Evolutionary conservation across 495 filamentous ascomycete species (phyloP).

Genomic region (Xylaria cubensis): DNA sequence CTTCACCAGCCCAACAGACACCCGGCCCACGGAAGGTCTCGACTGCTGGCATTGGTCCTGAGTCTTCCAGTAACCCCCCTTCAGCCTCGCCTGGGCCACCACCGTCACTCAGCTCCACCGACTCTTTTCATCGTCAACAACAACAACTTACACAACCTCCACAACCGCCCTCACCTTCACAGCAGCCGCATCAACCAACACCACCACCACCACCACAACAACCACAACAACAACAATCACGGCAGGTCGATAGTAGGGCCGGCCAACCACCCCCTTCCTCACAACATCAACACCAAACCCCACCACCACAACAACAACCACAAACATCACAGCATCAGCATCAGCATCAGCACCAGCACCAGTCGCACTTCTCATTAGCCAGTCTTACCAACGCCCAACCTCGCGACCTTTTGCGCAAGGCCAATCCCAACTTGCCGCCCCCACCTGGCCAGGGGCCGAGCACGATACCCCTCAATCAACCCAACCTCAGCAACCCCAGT

Average conservation of each 20-base stretch:
- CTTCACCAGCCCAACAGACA: conserved; percentile 23
- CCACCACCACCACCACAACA: not conserved
- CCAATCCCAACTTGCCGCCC: conserved; percentile 26
- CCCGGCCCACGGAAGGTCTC: conserved; percentile 35
- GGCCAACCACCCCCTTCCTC: conserved; percentile 30
- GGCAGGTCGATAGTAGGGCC: conserved; percentile 30
- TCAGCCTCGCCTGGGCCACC: conserved; percentile 50
- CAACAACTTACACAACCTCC: conserved; percentile 32
- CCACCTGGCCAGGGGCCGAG: conserved; percentile 28
- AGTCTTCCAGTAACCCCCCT: conserved; percentile 45
- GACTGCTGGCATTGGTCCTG: conserved; percentile 33
- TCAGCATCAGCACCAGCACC: conserved; percentile 37
- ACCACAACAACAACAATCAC: conserved; percentile 23
- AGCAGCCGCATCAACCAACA: conserved; percentile 2
- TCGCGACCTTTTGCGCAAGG: conserved; percentile 26
- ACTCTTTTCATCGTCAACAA: conserved; percentile 50
- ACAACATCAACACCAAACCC: conserved; percentile 27
- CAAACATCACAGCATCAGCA: conserved; percentile 30
- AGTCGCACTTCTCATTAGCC: conserved; percentile 30
- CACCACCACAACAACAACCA: conserved; percentile 32
- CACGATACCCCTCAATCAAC: conserved; percentile 43
- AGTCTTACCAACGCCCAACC: conserved; percentile 14
- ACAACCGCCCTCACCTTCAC: not conserved
- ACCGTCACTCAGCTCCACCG: conserved; percentile 50
- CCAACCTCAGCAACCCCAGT: conserved; percentile 32